Evolutionary conservation across 2,329 filamentous ascomycete genomes (phyloP).

Genomic region (Aspergillus sclerotialis): DNA sequence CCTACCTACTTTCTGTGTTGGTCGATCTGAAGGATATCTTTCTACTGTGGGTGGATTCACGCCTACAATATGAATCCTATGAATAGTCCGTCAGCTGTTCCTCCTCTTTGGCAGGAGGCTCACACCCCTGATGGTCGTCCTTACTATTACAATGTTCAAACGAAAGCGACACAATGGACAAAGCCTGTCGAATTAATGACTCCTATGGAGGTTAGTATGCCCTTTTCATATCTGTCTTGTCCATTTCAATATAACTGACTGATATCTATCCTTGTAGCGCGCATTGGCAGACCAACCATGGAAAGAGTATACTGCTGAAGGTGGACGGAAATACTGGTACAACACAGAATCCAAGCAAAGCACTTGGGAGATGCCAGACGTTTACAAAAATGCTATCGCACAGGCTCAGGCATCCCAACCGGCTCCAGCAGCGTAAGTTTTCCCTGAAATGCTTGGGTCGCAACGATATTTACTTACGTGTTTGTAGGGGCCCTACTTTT

Average conservation of each 20-base stretch:
- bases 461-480: constrained; percentile 28
- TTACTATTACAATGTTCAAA: constrained; percentile 86
- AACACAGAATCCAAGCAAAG: constrained; percentile 88
- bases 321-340: constrained; percentile 91
- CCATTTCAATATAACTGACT: constrained; percentile 8
- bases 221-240: constrained; percentile 8
- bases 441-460: not conserved
- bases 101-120: constrained; percentile 69
- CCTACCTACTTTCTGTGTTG: too few relatives aligned
- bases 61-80: constrained; percentile 39
- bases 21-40: too few relatives aligned
- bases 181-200: constrained; percentile 89
- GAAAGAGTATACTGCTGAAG: constrained; percentile 84
- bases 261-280: constrained; percentile 46
- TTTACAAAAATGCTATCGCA: constrained; percentile 67
- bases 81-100: constrained; percentile 51
- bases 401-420: constrained; percentile 42
- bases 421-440: constrained; percentile 41
- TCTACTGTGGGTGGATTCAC: not conserved
- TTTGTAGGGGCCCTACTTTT: constrained; percentile 44
- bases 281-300: constrained; percentile 77
- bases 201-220: constrained; percentile 60
- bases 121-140: constrained; percentile 72
- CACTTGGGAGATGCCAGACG: constrained; percentile 89
- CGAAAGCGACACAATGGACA: constrained; percentile 86